Percentiles rank a stretch among this genome's conserved stretches.
phyloP scores from a whole-genome alignment of 129 eudicot species.

The Gnaphalium uliginosum region DNA sequence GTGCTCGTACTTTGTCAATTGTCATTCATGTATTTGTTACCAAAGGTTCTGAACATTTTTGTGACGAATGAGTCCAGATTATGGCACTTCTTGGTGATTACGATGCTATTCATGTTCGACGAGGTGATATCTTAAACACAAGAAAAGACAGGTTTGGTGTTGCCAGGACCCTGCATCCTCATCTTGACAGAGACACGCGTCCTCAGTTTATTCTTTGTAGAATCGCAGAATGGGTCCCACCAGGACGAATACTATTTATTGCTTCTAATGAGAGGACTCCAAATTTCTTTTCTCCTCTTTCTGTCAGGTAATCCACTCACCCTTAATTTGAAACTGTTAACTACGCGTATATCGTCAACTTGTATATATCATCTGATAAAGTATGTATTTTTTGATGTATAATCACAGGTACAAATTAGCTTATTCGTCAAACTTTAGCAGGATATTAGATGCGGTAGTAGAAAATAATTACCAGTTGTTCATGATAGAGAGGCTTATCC shows the following conservation, averaged over 20 bases:
- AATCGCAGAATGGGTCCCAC: slow-evolving; percentile 78
- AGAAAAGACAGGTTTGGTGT: slow-evolving; percentile 89
- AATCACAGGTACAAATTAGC: slow-evolving; percentile 80
- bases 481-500: slow-evolving; percentile 83
- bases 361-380: too few species aligned
- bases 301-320: slow-evolving; percentile 44
- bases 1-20: background rate
- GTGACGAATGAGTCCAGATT: slow-evolving; percentile 43
- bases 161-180: slow-evolving; percentile 54
- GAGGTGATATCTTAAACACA: slow-evolving; percentile 87
- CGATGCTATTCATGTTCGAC: slow-evolving; percentile 85
- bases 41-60: background rate
- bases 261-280: slow-evolving; percentile 93
- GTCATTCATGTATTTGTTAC: background rate
- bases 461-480: slow-evolving; percentile 88
- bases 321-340: too few species aligned
- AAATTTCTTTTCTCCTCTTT: slow-evolving; percentile 81
- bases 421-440: slow-evolving; percentile 80
- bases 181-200: slow-evolving; percentile 85
- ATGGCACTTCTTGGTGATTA: slow-evolving; percentile 82
- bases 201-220: slow-evolving; percentile 84
- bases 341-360: too few species aligned
- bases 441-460: slow-evolving; percentile 62
- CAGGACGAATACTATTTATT: slow-evolving; percentile 68
- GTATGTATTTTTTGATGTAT: background rate